Evolutionary conservation across 208 protist species (phyloP).

Genomic region (Wallacemonas sp.): DNA sequence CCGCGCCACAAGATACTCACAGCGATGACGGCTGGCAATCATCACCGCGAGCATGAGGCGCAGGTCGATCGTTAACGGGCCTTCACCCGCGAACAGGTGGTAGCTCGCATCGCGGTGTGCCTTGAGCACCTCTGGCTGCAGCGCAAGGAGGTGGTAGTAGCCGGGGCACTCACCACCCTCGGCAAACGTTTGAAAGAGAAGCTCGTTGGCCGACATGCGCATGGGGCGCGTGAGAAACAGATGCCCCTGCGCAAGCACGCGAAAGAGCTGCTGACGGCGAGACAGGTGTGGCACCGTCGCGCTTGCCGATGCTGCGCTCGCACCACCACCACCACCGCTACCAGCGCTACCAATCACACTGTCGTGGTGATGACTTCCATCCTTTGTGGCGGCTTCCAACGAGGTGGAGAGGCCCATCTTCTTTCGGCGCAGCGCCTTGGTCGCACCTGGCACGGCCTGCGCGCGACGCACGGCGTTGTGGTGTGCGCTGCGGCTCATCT

Average conservation of each 20-base stretch:
- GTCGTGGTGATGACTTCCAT: too few species aligned
- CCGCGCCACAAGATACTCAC: slow-evolving; percentile 77
- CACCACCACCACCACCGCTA: too few species aligned
- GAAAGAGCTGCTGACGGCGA: slow-evolving; percentile 28
- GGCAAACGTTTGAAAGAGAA: slow-evolving; percentile 64
- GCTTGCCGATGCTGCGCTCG: too few species aligned
- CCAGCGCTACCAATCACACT: too few species aligned
- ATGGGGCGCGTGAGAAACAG: slow-evolving; percentile 30
- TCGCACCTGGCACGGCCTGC: not conserved
- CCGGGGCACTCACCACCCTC: slow-evolving; percentile 62
- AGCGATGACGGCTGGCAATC: slow-evolving; percentile 78
- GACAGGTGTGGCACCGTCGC: slow-evolving; percentile 17
- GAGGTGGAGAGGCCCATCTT: not conserved
- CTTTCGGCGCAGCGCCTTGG: not conserved
- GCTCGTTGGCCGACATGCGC: slow-evolving; percentile 29
- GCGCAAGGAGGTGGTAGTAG: slow-evolving; percentile 67
- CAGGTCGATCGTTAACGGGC: slow-evolving; percentile 66
- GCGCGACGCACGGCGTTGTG: slow-evolving; percentile 1
- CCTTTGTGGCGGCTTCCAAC: too few species aligned
- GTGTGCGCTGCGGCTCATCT: slow-evolving; percentile 18
- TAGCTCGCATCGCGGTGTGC: slow-evolving; percentile 61
- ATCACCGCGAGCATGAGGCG: slow-evolving; percentile 85
- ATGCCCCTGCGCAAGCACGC: slow-evolving; percentile 42
- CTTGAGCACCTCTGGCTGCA: slow-evolving; percentile 63
- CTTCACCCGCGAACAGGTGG: slow-evolving; percentile 78